phyloP scores from a whole-genome alignment of 2,329 filamentous ascomycete genomes.

The Aaosphaeria pasadenensis region DNA sequence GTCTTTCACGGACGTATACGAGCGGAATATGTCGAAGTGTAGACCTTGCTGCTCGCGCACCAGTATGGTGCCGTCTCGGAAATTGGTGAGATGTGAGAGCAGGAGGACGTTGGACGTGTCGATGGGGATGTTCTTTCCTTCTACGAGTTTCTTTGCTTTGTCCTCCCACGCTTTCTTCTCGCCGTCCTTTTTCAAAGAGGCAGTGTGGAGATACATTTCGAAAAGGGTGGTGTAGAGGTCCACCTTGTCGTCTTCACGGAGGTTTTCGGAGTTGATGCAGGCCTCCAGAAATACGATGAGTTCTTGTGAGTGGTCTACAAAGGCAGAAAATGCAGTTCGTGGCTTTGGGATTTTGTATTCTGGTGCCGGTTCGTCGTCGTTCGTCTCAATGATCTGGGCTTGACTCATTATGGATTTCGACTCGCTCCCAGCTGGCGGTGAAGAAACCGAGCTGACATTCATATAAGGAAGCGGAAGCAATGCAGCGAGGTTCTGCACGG shows the following conservation, averaged over 20 bases:
- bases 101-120: constrained; percentile 93
- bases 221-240: constrained; percentile 95
- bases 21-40: constrained; percentile 92
- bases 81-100: constrained; percentile 86
- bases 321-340: constrained; percentile 88
- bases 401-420: constrained; percentile 54
- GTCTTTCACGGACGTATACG: constrained; percentile 88
- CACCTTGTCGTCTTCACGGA: constrained; percentile 72
- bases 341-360: constrained; percentile 80
- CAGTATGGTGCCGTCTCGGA: constrained; percentile 83
- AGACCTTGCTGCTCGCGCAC: constrained; percentile 93
- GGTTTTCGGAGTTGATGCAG: constrained; percentile 67
- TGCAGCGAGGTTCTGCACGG: constrained; percentile 81
- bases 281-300: constrained; percentile 93
- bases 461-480: constrained; percentile 84
- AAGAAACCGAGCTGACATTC: constrained; percentile 59
- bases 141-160: constrained; percentile 86
- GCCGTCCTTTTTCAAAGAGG: constrained; percentile 67
- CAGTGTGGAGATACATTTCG: constrained; percentile 95
- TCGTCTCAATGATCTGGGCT: constrained; percentile 52
- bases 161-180: constrained; percentile 80
- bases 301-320: constrained; percentile 88
- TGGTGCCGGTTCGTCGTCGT: constrained; percentile 48
- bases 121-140: constrained; percentile 74
- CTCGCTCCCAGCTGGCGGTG: constrained; percentile 52